phyloP scores from a whole-genome alignment of 805 yeast genomes.

The Zygosaccharomyces gambellarensis region DNA sequence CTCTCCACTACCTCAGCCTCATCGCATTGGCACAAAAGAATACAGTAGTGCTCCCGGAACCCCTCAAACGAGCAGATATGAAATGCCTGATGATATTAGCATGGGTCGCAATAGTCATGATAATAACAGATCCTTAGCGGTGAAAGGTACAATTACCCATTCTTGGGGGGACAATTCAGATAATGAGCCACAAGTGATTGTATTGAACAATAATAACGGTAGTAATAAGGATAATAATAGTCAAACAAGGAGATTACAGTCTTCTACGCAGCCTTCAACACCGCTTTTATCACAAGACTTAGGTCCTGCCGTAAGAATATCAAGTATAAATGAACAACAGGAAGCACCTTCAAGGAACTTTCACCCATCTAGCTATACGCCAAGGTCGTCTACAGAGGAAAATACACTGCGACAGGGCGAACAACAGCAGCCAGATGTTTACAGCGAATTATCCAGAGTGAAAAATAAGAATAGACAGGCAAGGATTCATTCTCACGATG shows the following conservation, averaged over 20 bases:
- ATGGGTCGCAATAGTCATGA: conserved; percentile 8
- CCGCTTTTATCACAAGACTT: conserved; percentile 7
- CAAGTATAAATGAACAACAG: conserved; percentile 8
- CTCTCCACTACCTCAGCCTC: conserved; percentile 6
- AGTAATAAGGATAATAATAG: background rate
- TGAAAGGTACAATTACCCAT: conserved; percentile 46
- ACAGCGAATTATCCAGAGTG: conserved; percentile 12
- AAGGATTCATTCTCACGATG: conserved; percentile 30
- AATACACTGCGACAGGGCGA: conserved; percentile 5
- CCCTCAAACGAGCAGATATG: conserved; percentile 10
- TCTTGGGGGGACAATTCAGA: conserved; percentile 42
- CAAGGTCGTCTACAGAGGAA: conserved; percentile 4
- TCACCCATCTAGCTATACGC: conserved; percentile 4
- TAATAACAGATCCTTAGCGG: conserved; percentile 31
- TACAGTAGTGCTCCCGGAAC: conserved; percentile 13
- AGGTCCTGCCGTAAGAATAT: conserved; percentile 20
- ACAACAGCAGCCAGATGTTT: conserved; percentile 10
- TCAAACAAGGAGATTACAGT: background rate
- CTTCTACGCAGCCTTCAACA: conserved; percentile 1
- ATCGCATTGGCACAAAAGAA: conserved; percentile 5
- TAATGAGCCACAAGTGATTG: conserved; percentile 20
- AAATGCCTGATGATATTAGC: conserved; percentile 18
- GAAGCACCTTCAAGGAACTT: conserved; percentile 3
- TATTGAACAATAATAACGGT: conserved; percentile 14
- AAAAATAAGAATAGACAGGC: conserved; percentile 28